Evolutionary conservation across 164 flowering plant species (phyloP), one percentile per base, ranked within the genome.

Genomic region (Magnolia officinalis): DNA sequence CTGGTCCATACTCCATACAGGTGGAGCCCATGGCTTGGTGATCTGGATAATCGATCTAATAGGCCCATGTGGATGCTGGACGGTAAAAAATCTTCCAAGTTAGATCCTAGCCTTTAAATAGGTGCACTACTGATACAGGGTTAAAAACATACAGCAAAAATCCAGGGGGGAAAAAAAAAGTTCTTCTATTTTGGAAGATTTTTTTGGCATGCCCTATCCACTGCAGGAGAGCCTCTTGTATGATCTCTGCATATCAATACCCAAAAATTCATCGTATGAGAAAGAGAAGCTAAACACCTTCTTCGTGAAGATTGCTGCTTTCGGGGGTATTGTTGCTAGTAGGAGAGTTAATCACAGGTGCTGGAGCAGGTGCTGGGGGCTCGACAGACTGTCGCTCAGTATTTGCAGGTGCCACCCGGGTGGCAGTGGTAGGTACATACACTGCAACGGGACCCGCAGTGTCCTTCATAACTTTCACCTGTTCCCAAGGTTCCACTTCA

Each of bases 401-500:
- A 63, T 81, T 86, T 26, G 79, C 78, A 75, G 86, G 77, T 69
- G 77, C 76, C 50, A 55, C 79, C 71, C 74, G 82, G 21, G 59
- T 58, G 65, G 84, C 73, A 78, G 80, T 81, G 65, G 88, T 74
- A 66, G 89, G 87, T 49, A 85, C 87, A 81, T 85, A 79, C 24
- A 85, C 83, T 74, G 80, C 79, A 20, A 82, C 75, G 59, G 81
- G 78, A 9, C 83, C 83, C 37, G 79, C 29, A 73, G 70, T 76
- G 16, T 84, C 82, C 75, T 87, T 86, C 75, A 79, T 76, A 2
- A 81, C 86, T 81, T 85, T 85, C 66, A 87, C 80, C 89, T 87
- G 80, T 66, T 73, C 26, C 63, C 72, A 67, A 75, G 13, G 21
- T 29, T 8, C 50, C 45, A 18, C 71, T 29, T 13, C 49, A 59